Evolutionary conservation across 2,329 filamentous ascomycete genomes (phyloP).

Genomic region (Phyllachora maydis): DNA sequence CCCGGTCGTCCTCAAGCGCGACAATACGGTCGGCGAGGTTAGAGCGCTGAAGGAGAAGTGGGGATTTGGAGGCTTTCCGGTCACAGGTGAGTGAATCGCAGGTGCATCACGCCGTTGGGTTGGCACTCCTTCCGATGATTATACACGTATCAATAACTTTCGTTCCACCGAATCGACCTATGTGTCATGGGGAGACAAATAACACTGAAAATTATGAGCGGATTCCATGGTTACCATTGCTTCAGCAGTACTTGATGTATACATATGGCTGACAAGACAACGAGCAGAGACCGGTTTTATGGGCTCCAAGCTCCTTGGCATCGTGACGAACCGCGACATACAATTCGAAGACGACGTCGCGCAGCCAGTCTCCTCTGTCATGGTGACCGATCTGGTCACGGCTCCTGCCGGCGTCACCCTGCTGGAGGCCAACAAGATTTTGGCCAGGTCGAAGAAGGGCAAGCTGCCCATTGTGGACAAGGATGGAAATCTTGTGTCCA

Average conservation of each 20-base stretch:
- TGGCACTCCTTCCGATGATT: constrained; percentile 39
- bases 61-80: constrained; percentile 96
- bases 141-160: constrained; percentile 99
- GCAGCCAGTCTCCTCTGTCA: constrained; percentile 66
- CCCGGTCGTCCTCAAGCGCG: constrained; percentile 74
- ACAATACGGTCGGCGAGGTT: constrained; percentile 77
- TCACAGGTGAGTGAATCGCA: constrained; percentile 96
- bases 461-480: constrained; percentile 86
- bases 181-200: constrained; percentile 64
- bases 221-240: constrained; percentile 7
- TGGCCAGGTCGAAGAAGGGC: constrained; percentile 93
- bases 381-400: constrained; percentile 89
- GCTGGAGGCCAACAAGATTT: constrained; percentile 75
- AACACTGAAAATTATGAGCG: constrained; percentile 23
- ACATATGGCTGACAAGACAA: too few species aligned
- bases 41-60: constrained; percentile 90
- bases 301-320: constrained; percentile 88
- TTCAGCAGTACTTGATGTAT: too few species aligned
- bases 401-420: constrained; percentile 68
- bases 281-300: constrained; percentile 81
- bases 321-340: constrained; percentile 93
- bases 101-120: constrained; percentile 4
- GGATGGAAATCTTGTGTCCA: constrained; percentile 68
- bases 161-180: constrained; percentile 97
- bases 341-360: constrained; percentile 72